Conservation (phyloP, 164 flowering plant species). For the Sextonia rubra region DNA sequence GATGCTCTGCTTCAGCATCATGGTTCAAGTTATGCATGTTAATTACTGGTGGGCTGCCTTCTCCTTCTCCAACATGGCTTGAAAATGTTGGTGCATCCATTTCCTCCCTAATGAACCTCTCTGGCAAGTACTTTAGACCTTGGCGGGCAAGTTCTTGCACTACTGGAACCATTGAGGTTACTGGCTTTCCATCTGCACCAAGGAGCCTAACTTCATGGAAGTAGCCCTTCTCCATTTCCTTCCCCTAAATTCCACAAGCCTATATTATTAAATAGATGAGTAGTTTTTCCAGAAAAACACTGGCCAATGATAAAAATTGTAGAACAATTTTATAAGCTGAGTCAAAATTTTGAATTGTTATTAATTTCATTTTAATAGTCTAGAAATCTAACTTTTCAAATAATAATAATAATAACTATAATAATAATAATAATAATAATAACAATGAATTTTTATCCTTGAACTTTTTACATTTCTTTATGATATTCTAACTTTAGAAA, state of each 20-base stretch:
- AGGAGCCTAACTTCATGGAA: not conserved
- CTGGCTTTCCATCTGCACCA: not conserved
- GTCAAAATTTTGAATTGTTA: too few species aligned
- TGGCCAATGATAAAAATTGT: too few species aligned
- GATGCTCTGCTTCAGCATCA: not conserved
- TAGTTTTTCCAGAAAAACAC: too few species aligned
- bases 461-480: too few species aligned
- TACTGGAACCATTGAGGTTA: not conserved
- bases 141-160: conserved; percentile 5
- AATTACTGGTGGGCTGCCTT: not conserved
- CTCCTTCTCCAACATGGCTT: not conserved
- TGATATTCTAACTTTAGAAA: too few species aligned
- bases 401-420: too few species aligned
- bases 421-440: too few species aligned
- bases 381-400: too few species aligned
- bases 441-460: too few species aligned
- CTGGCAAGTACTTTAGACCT: not conserved
- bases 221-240: not conserved
- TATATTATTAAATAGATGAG: too few species aligned
- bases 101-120: not conserved
- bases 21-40: not conserved
- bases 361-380: too few species aligned
- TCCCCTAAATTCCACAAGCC: not conserved
- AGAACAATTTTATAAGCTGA: too few species aligned
- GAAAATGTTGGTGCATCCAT: not conserved